Evolutionary conservation across 768 basidiomycete species (phyloP), one percentile per base, ranked within the genome.

Genomic region (Terana coerulea): DNA sequence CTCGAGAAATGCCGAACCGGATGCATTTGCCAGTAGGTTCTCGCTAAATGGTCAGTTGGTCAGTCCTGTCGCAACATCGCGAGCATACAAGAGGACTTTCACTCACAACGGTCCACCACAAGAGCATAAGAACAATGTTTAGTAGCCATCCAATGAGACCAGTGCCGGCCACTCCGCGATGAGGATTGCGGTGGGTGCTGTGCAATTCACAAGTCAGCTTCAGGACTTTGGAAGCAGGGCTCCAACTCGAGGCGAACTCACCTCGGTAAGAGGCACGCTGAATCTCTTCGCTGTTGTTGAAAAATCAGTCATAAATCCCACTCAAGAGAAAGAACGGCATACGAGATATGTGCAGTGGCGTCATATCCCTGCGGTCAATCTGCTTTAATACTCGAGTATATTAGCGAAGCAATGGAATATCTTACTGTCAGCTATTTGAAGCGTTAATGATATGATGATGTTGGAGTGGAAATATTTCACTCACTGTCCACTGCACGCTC

Each of bases 401-500:
- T n/a, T n/a, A n/a, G n/a, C n/a, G n/a, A n/a, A n/a, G n/a, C n/a
- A n/a, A n/a, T n/a, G n/a, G n/a, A n/a, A n/a, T n/a, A n/a, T n/a
- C n/a, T n/a, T n/a, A n/a, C n/a, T n/a, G n/a, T n/a, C n/a, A n/a
- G n/a, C n/a, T n/a, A n/a, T n/a, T n/a, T n/a, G 24, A 8, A 53
- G n/a, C n/a, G n/a, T n/a, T n/a, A n/a, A n/a, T n/a, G n/a, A n/a
- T n/a, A n/a, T n/a, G n/a, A n/a, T n/a, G n/a, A n/a, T n/a, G n/a
- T n/a, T n/a, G n/a, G n/a, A n/a, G n/a, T n/a, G n/a, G n/a, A n/a
- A n/a, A n/a, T n/a, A 34, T 15, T 22, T 14, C 19, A 69, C 83
- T 33, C 60, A 88, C 84, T 59, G 87, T 89, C 87, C 89, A 92
- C 64, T 91, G 89, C 22, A 95, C 91, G 51, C 83, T 86, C 25